Evolutionary conservation across 257 asterid species (phyloP).

Genomic region (Solanum tarapatanum): DNA sequence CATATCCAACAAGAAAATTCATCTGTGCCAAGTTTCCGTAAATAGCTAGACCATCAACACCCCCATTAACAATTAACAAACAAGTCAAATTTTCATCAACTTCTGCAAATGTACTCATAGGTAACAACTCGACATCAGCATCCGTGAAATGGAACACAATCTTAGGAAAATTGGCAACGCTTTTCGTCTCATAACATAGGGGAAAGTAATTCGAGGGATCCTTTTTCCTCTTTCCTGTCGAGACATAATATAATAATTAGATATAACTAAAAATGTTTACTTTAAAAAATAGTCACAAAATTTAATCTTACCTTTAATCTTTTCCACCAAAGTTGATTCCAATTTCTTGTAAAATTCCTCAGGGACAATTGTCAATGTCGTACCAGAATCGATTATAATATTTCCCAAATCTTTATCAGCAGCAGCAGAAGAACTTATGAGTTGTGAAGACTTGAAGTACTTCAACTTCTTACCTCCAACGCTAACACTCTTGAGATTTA

Average conservation of each 20-base stretch:
- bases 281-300: not conserved
- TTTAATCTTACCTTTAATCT: slow-evolving; percentile 1
- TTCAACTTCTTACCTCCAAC: slow-evolving; percentile 11
- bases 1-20: slow-evolving; percentile 41
- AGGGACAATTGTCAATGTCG: slow-evolving; percentile 37
- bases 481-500: slow-evolving; percentile 29
- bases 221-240: not conserved
- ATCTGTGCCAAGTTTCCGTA: slow-evolving; percentile 40
- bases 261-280: not conserved
- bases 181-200: slow-evolving; percentile 7
- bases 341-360: slow-evolving; percentile 6
- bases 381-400: slow-evolving; percentile 57
- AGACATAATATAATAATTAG: not conserved
- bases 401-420: slow-evolving; percentile 5
- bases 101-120: slow-evolving; percentile 21
- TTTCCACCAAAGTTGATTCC: slow-evolving; percentile 1
- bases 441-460: not conserved
- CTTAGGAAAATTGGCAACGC: slow-evolving; percentile 3
- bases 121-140: slow-evolving; percentile 31
- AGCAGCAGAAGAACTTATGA: not conserved
- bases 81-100: slow-evolving; percentile 25
- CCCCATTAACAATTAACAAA: slow-evolving; percentile 13
- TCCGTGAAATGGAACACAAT: slow-evolving; percentile 30
- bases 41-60: slow-evolving; percentile 13
- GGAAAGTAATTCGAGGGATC: not conserved